Evolutionary conservation across 2,329 filamentous ascomycete genomes (phyloP).

Genomic region (Aspergillus luchuensis): DNA sequence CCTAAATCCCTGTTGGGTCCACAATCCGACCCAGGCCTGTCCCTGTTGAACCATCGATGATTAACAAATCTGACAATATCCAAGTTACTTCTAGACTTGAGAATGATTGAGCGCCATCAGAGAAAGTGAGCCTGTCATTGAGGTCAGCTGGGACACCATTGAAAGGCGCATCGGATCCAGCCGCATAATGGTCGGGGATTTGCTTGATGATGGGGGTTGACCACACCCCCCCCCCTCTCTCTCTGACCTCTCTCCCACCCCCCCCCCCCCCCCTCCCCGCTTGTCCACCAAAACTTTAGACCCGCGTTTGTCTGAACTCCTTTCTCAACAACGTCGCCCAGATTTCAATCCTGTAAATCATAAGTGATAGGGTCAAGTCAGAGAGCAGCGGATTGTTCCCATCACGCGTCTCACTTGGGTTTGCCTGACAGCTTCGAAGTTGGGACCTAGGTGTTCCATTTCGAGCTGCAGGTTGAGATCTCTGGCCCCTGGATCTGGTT

Average conservation of each 20-base stretch:
- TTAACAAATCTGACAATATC: background rate
- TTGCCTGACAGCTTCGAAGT: constrained; percentile 28
- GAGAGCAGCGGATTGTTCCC: background rate
- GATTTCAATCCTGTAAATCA: background rate
- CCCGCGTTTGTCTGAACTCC: background rate
- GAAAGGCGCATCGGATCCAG: background rate
- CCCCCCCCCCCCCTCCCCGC: background rate
- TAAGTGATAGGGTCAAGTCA: background rate
- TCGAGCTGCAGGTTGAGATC: constrained; percentile 27
- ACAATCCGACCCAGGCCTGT: background rate
- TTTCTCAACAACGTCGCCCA: background rate
- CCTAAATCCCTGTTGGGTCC: background rate
- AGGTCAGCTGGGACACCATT: background rate
- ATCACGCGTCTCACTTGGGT: constrained; percentile 14
- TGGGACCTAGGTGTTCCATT: constrained; percentile 31
- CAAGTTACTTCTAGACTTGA: background rate
- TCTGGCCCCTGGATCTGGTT: constrained; percentile 20
- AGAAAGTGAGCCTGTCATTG: background rate
- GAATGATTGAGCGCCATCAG: background rate
- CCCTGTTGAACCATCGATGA: background rate
- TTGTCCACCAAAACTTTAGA: background rate
- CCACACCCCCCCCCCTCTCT: background rate
- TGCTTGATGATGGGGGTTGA: background rate
- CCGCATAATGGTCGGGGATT: background rate
- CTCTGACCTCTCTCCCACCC: background rate